These are phyloP conservation scores for Phlyctochytrium planicorne DNA, from an alignment of 192 early-diverging fungal genomes.

Conservation along the genomic window DNA sequence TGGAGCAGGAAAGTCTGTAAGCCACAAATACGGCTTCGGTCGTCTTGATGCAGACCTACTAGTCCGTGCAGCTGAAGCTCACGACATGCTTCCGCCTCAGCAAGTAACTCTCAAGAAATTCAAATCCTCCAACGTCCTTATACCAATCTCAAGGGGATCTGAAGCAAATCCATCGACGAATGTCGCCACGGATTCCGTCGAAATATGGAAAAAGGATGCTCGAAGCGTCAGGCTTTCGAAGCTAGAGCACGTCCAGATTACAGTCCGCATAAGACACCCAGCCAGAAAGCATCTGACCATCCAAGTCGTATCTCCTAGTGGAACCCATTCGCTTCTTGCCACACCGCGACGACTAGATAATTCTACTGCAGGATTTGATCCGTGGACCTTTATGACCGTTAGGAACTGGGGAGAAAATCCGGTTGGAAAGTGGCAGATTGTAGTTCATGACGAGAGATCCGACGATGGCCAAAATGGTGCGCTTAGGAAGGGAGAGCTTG, in stretches of 20 bases:
- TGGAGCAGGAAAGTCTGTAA: constrained; percentile 70
- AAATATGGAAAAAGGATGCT: constrained; percentile 42
- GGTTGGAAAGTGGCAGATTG: constrained; percentile 43
- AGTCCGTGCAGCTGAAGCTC: constrained; percentile 71
- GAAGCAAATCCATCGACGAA: no score
- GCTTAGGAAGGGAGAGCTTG: constrained; percentile 24
- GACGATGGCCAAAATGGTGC: constrained; percentile 18
- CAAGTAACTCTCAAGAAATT: constrained; percentile 47
- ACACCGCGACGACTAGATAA: constrained; percentile 40
- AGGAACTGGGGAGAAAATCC: constrained; percentile 49
- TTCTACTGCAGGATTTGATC: constrained; percentile 40
- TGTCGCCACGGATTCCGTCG: constrained; percentile 1
- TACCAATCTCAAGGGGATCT: constrained; percentile 22
- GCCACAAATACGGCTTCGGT: constrained; percentile 95
- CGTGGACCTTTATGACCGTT: constrained; percentile 60
- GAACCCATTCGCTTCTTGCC: constrained; percentile 46
- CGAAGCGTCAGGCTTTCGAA: constrained; percentile 48
- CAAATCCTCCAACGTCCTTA: constrained; percentile 37
- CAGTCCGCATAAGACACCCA: constrained; percentile 72
- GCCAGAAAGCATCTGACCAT: constrained; percentile 38
- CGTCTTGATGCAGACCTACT: constrained; percentile 78
- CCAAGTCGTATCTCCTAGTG: constrained; percentile 32
- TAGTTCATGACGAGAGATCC: constrained; percentile 27
- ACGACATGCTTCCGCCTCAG: constrained; percentile 61
- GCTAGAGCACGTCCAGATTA: constrained; percentile 87